These are phyloP conservation scores for Backusella westeae DNA, from an alignment of 192 early-diverging fungal genomes.

Conservation along the genomic window DNA sequence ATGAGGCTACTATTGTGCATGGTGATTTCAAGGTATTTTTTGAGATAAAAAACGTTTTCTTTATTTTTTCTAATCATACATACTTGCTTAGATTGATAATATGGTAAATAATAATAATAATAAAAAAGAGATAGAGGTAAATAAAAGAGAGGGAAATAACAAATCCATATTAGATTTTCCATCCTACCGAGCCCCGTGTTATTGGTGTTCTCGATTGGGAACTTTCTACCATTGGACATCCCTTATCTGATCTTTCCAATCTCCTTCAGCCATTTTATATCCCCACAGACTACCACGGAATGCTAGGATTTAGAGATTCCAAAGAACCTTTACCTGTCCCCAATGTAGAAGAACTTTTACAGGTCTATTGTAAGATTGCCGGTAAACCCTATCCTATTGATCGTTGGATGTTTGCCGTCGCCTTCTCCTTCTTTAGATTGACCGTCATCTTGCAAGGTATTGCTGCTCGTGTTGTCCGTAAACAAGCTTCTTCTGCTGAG, in stretches of 20 bases:
- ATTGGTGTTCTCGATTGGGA: slow-evolving; percentile 96
- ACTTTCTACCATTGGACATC: slow-evolving; percentile 89
- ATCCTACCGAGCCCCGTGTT: slow-evolving; percentile 69
- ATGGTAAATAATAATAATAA: slow-evolving; percentile 36
- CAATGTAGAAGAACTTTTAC: slow-evolving; percentile 62
- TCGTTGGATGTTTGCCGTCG: slow-evolving; percentile 78
- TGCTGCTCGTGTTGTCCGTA: slow-evolving; percentile 79
- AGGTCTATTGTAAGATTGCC: slow-evolving; percentile 63
- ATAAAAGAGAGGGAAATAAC: background rate
- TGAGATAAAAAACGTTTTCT: background rate
- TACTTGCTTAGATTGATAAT: slow-evolving; percentile 54
- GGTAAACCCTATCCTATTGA: slow-evolving; percentile 71
- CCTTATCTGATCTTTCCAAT: slow-evolving; percentile 88
- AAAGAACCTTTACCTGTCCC: slow-evolving; percentile 57
- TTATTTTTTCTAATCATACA: background rate
- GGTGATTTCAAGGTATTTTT: slow-evolving; percentile 83
- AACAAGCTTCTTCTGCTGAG: slow-evolving; percentile 81
- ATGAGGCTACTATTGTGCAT: slow-evolving; percentile 84
- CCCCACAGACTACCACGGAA: slow-evolving; percentile 21
- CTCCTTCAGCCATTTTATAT: slow-evolving; percentile 72
- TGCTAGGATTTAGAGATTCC: slow-evolving; percentile 43
- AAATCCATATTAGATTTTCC: slow-evolving; percentile 57
- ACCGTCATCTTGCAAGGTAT: slow-evolving; percentile 87
- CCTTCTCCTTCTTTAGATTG: slow-evolving; percentile 88
- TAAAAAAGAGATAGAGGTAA: background rate